Evolutionary conservation across 2,329 filamentous ascomycete genomes (phyloP).

Genomic region (Arthrobotrys musiformis): DNA sequence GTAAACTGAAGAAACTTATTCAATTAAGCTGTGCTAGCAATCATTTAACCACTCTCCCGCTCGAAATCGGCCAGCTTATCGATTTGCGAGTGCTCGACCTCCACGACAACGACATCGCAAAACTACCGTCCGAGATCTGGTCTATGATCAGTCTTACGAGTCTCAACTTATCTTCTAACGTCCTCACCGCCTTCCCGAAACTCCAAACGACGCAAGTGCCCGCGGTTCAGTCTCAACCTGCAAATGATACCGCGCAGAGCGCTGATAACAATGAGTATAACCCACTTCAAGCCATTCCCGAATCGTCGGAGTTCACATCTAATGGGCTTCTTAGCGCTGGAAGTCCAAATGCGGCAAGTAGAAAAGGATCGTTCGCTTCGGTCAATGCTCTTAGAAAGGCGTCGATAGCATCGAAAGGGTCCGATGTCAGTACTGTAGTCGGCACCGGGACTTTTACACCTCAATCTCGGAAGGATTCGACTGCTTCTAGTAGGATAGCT

Average conservation of each 20-base stretch:
- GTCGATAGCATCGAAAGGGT: constrained; percentile 84
- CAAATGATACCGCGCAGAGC: constrained; percentile 57
- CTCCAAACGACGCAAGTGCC: constrained; percentile 65
- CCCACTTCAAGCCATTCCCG: constrained; percentile 17
- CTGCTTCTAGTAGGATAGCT: constrained; percentile 78
- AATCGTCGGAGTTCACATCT: constrained; percentile 80
- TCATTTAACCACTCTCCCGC: constrained; percentile 81
- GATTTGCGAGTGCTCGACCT: constrained; percentile 89
- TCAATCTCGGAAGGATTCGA: constrained; percentile 83
- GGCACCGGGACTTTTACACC: constrained; percentile 67
- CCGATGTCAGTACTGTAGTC: constrained; percentile 77
- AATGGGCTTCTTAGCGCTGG: constrained; percentile 79
- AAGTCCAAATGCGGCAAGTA: constrained; percentile 71
- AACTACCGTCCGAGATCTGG: constrained; percentile 93
- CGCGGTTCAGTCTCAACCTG: constrained; percentile 74
- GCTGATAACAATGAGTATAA: constrained; percentile 59
- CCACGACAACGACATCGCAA: constrained; percentile 90
- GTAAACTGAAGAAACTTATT: constrained; percentile 82
- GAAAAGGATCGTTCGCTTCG: constrained; percentile 87
- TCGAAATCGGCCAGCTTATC: constrained; percentile 85
- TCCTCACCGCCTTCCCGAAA: constrained; percentile 90
- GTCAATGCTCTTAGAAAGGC: constrained; percentile 44
- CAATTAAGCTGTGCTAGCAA: constrained; percentile 96
- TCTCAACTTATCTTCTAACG: constrained; percentile 93
- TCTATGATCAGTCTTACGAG: constrained; percentile 89